Percentiles rank a stretch among this genome's conserved stretches.
phyloP scores from a whole-genome alignment of 805 yeast genomes.

The Phaffomyces thermotolerans region DNA sequence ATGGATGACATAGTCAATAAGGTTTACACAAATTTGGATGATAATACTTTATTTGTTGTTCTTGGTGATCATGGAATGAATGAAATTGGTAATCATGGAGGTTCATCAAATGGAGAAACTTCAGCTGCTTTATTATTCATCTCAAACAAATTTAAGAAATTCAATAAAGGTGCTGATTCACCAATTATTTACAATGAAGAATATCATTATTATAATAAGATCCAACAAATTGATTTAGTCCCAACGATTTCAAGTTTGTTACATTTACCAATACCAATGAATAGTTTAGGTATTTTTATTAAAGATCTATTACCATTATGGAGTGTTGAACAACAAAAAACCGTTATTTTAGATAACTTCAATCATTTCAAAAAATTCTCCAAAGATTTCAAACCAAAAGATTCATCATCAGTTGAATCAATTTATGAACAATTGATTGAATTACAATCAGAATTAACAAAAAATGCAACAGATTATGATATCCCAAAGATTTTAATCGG shows the following conservation, averaged over 20 bases:
- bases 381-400: slow-evolving; percentile 13
- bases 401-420: slow-evolving; percentile 5
- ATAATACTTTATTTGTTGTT: slow-evolving; percentile 59
- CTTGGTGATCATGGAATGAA: slow-evolving; percentile 98
- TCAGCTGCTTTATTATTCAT: slow-evolving; percentile 72
- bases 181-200: slow-evolving; percentile 29
- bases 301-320: slow-evolving; percentile 50
- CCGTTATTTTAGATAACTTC: slow-evolving; percentile 46
- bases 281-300: slow-evolving; percentile 73
- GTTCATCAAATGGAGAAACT: slow-evolving; percentile 88
- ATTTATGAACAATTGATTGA: slow-evolving; percentile 12
- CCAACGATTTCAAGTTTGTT: slow-evolving; percentile 72
- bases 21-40: slow-evolving; percentile 40
- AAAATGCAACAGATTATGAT: slow-evolving; percentile 68
- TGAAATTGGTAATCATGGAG: slow-evolving; percentile 94
- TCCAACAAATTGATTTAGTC: slow-evolving; percentile 81
- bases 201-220: slow-evolving; percentile 43
- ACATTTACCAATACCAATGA: slow-evolving; percentile 85
- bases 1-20: slow-evolving; percentile 65
- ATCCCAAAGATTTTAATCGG: slow-evolving; percentile 38
- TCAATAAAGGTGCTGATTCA: slow-evolving; percentile 10
- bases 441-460: slow-evolving; percentile 45
- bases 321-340: slow-evolving; percentile 27
- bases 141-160: slow-evolving; percentile 47
- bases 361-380: slow-evolving; percentile 45